phyloP scores from a whole-genome alignment of 148 eudicot genomes.

The Heliamphora exappendiculata region DNA sequence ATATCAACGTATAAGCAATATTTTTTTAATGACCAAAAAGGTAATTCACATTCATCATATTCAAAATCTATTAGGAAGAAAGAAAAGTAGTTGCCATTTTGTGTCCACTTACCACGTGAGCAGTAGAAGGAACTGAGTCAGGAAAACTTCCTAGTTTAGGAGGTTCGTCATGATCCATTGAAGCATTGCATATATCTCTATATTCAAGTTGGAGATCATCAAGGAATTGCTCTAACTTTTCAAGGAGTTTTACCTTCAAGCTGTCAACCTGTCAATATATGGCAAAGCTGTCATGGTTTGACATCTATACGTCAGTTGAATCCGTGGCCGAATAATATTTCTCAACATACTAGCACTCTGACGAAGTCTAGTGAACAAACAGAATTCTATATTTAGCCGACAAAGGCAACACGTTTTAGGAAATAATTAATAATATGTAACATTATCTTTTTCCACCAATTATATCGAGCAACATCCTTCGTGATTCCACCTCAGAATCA shows the following conservation, averaged over 20 bases:
- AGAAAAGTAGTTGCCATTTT: background rate
- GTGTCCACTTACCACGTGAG: slow-evolving; percentile 52
- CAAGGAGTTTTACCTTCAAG: slow-evolving; percentile 77
- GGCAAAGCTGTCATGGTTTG: slow-evolving; percentile 9
- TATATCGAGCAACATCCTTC: background rate
- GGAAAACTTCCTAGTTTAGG: slow-evolving; percentile 27
- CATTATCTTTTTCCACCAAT: background rate
- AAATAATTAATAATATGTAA: background rate
- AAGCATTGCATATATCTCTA: slow-evolving; percentile 26
- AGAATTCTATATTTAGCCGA: background rate
- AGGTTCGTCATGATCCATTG: slow-evolving; percentile 33
- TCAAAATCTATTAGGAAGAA: background rate
- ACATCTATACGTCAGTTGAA: slow-evolving; percentile 2
- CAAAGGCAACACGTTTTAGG: background rate
- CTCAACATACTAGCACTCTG: background rate
- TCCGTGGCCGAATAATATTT: background rate
- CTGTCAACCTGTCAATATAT: slow-evolving; percentile 61
- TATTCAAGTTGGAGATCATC: slow-evolving; percentile 58
- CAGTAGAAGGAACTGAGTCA: slow-evolving; percentile 30
- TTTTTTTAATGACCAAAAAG: background rate
- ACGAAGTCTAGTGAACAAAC: background rate
- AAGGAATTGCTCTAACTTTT: slow-evolving; percentile 82
- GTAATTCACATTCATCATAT: background rate
- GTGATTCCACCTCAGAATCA: background rate
- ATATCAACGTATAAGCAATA: background rate